A percentile compares a stretch with the other conserved stretches of the same genome.
Evolutionary conservation across 2,329 filamentous ascomycete genomes (phyloP).

Genomic region (Neoscytalidium dimidiatum): DNA sequence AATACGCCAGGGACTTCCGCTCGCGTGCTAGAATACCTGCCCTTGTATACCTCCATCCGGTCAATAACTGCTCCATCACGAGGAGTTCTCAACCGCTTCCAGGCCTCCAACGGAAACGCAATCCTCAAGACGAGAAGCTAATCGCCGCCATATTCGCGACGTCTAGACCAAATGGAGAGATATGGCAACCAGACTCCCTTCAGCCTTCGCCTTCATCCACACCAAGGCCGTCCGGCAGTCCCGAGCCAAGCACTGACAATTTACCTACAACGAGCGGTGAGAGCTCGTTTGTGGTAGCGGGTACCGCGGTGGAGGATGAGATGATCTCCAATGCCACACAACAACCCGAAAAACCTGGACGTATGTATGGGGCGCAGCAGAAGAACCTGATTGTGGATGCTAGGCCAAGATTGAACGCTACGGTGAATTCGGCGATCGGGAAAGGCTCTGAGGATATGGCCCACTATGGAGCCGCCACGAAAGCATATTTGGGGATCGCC

Average conservation of each 20-base stretch:
- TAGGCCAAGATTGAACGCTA: slow-evolving; percentile 88
- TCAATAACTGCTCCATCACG: slow-evolving; percentile 97
- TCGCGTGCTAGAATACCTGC: slow-evolving; percentile 87
- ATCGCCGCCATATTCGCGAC: slow-evolving; percentile 90
- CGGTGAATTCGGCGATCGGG: slow-evolving; percentile 90
- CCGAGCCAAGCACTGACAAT: slow-evolving; percentile 37
- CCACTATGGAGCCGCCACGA: slow-evolving; percentile 88
- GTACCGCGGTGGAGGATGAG: slow-evolving; percentile 45
- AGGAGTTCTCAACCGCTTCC: slow-evolving; percentile 90
- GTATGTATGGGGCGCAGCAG: slow-evolving; percentile 87
- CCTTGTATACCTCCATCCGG: slow-evolving; percentile 89
- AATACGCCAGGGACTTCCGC: slow-evolving; percentile 87
- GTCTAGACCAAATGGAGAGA: slow-evolving; percentile 37
- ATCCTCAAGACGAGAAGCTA: slow-evolving; percentile 92
- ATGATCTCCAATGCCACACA: slow-evolving; percentile 70
- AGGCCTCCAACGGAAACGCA: slow-evolving; percentile 83
- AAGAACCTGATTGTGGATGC: slow-evolving; percentile 95
- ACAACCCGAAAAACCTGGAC: slow-evolving; percentile 26
- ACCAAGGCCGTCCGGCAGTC: slow-evolving; percentile 30
- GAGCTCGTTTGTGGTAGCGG: slow-evolving; percentile 35
- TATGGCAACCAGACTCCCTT: slow-evolving; percentile 3
- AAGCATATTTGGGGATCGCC: slow-evolving; percentile 92
- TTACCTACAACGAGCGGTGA: slow-evolving; percentile 33
- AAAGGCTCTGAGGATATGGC: slow-evolving; percentile 98
- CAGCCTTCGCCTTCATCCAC: slow-evolving; percentile 21